These are phyloP conservation scores for Daldinia caldariorum DNA, from an alignment of 495 filamentous ascomycete species.

Conservation along the genomic window DNA sequence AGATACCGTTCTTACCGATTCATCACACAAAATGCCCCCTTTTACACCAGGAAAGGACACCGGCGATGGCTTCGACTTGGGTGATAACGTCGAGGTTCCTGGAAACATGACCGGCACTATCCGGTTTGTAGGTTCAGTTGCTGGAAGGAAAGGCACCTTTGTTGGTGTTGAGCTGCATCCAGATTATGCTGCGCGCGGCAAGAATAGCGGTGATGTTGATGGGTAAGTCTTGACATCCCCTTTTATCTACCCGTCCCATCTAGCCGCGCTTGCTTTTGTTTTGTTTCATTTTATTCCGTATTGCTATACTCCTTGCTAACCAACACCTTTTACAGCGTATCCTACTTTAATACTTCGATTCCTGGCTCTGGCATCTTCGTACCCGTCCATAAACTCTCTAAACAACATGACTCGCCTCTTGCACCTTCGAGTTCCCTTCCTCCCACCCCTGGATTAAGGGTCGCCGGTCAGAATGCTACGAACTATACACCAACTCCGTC, in stretches of 20 bases:
- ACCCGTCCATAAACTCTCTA: slow-evolving; percentile 83
- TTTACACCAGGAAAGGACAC: slow-evolving; percentile 48
- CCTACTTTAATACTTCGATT: slow-evolving; percentile 83
- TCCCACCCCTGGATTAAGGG: slow-evolving; percentile 70
- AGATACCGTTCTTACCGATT: slow-evolving; percentile 59
- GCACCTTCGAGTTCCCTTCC: slow-evolving; percentile 67
- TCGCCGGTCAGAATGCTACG: slow-evolving; percentile 59
- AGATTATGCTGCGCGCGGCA: slow-evolving; percentile 83
- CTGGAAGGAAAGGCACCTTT: slow-evolving; percentile 90
- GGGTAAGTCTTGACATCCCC: slow-evolving; percentile 67
- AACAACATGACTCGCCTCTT: slow-evolving; percentile 66
- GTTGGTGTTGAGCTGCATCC: slow-evolving; percentile 91
- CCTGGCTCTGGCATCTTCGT: slow-evolving; percentile 93
- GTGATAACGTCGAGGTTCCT: slow-evolving; percentile 92
- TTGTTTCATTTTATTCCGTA: slow-evolving; percentile 4
- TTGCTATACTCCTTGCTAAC: slow-evolving; percentile 32
- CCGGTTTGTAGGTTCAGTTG: slow-evolving; percentile 86
- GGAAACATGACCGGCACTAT: slow-evolving; percentile 93
- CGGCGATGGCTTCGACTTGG: slow-evolving; percentile 68
- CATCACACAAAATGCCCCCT: slow-evolving; percentile 53
- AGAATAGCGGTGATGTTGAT: slow-evolving; percentile 97
- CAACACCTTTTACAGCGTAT: slow-evolving; percentile 59
- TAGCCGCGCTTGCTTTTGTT: slow-evolving; percentile 14
- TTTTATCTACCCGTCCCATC: slow-evolving; percentile 37
- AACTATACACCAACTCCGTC: slow-evolving; percentile 72